Conservation (phyloP, 2,329 filamentous ascomycete species). For the Cladosporium sp. region DNA sequence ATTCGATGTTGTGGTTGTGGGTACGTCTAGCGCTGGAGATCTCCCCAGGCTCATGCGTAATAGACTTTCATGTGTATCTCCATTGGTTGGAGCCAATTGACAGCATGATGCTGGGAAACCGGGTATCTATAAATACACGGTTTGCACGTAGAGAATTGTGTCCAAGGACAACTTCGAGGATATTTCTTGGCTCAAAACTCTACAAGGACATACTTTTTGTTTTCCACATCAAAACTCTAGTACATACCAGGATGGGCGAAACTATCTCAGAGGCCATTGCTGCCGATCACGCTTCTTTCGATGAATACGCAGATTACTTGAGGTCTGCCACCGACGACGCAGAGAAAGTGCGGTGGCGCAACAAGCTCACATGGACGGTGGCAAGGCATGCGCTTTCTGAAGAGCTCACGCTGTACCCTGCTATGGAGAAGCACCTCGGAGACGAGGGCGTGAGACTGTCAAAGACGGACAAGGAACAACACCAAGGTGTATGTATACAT, state of each 20-base stretch:
- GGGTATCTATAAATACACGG: neutral
- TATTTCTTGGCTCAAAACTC: neutral
- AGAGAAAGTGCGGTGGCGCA: slow-evolving; percentile 48
- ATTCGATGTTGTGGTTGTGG: neutral
- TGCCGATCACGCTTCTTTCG: slow-evolving; percentile 45
- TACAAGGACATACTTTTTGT: neutral
- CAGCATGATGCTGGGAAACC: neutral
- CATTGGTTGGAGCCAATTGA: neutral
- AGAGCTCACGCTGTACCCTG: slow-evolving; percentile 46
- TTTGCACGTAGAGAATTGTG: neutral
- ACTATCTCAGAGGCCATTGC: slow-evolving; percentile 42
- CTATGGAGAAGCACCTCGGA: slow-evolving; percentile 38
- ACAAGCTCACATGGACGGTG: slow-evolving; percentile 56
- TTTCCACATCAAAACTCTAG: neutral
- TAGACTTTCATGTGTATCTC: neutral
- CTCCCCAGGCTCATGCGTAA: slow-evolving; percentile 10
- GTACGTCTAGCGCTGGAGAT: slow-evolving; percentile 5
- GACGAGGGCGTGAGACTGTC: slow-evolving; percentile 35
- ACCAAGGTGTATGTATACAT: slow-evolving; percentile 25
- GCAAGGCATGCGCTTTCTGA: slow-evolving; percentile 54
- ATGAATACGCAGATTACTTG: slow-evolving; percentile 47
- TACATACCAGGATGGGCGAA: neutral
- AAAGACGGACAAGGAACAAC: slow-evolving; percentile 37
- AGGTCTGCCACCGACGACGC: slow-evolving; percentile 44
- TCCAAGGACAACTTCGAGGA: neutral